Base-by-base conservation (phyloP, 2,329 filamentous ascomycete genomes). In the Simplicillium sp. region DNA sequence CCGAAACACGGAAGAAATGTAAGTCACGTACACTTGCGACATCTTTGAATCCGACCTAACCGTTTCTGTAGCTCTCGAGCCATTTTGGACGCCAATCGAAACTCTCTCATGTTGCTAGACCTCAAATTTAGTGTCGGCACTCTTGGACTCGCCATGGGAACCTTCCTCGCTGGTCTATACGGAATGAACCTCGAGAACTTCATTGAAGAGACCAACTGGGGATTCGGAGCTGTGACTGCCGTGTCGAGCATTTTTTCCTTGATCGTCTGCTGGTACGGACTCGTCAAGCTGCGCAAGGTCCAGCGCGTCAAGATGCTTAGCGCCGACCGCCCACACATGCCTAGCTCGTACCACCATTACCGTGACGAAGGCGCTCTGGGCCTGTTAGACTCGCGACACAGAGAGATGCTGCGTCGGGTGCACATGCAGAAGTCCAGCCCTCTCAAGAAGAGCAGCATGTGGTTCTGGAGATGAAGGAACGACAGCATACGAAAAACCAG, bases 111-210 rank as follows among this genome's bases (percentile, higher is more conserved):
- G 92, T 73, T 98, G 14, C 76, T 97, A 28, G 92, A 97, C 48
- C 80, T 98, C 52, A 95, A 94, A 58, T 95, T 97, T 66, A 92
- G 85, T 57, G 89, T 98, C 45, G 87, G 88, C 43, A 97, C 92
- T 1, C 77, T 98, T 4, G 88, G 89, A n/a, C 79, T 97, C 37
- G 90, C 87, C 41, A 87, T 89, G 57, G 92, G 92, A 41, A 96
- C 92, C 38, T 94, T 97, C 57, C 75, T 96, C 53, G 94, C 92
- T 8, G 89, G 89, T n/a, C 79, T 98, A n/a, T 98, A 97, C 71
- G 92, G 92, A 52, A 97, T 97, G 89, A 98, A 98, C 67, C 70
- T 98, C 48, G 94, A 96, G 59, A 97, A 97, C 64, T 97, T 96
- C 62, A 87, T 97, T 53, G 92, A 98, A 67, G 90, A 97, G 58